phyloP scores from a whole-genome alignment of 2,329 filamentous ascomycete species.

The Verticillium isaacii region DNA sequence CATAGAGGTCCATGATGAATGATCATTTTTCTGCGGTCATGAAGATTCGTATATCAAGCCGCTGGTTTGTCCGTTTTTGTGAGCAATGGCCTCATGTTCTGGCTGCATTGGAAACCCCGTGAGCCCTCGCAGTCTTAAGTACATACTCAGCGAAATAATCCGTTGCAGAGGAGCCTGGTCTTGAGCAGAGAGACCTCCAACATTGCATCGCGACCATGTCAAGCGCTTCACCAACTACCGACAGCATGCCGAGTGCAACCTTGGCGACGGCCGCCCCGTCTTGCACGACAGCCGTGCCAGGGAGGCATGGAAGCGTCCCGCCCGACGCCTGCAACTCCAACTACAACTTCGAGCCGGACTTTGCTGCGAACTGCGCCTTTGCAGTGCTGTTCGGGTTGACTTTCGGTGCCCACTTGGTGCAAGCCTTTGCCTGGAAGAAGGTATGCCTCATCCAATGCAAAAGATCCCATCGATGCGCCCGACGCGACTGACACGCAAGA shows the following conservation, averaged over 20 bases:
- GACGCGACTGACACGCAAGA: neutral
- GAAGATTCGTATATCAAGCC: neutral
- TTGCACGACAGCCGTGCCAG: constrained; percentile 27
- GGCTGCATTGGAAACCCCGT: neutral
- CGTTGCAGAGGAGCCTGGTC: neutral
- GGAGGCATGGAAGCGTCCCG: constrained; percentile 24
- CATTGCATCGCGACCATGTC: neutral
- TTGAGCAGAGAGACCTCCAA: neutral
- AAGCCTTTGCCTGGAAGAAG: constrained; percentile 25
- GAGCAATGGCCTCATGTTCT: neutral
- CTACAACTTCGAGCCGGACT: constrained; percentile 26
- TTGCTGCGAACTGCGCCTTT: constrained; percentile 26
- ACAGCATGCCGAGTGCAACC: neutral
- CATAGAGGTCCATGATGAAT: neutral
- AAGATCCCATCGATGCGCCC: neutral
- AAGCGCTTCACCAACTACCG: neutral
- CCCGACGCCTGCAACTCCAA: constrained; percentile 24
- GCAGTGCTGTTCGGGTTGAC: constrained; percentile 23
- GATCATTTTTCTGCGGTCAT: neutral
- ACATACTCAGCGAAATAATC: neutral
- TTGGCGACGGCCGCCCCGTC: constrained; percentile 1
- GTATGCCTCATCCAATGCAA: constrained; percentile 5
- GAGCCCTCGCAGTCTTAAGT: neutral
- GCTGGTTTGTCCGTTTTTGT: neutral
- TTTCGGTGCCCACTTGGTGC: constrained; percentile 19